Base-by-base conservation (phyloP, 495 filamentous ascomycete species). In the Neurospora sp. region DNA sequence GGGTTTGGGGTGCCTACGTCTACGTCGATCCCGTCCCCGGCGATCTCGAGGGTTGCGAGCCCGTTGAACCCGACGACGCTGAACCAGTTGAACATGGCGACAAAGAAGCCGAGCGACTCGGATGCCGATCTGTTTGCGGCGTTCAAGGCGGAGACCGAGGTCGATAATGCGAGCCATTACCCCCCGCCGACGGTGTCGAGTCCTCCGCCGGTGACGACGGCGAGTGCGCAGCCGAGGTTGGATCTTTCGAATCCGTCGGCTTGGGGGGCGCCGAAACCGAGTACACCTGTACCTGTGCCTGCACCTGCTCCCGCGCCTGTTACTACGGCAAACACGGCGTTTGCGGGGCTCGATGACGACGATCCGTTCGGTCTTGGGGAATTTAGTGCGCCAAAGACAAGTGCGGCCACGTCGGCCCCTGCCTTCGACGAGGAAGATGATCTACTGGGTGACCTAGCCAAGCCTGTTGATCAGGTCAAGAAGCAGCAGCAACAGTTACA, bases 351-450 rank as follows among this genome's bases (percentile, higher is more conserved):
- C 27, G 83, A 87, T 44, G 87, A 88, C 71, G 91, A 97, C 74
- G 95, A 97, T 78, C 93, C 94, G 10, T 98, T 99, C 77, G 96
- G 94, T n/a, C 86, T 98, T 44, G 89, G 84, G 66, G 84, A 91
- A 72, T 77, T 95, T 76, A 88, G 87, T 66, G 27, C 27, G 66
- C 74, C 86, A n/a, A 83, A 79, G 76, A 2, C 79, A 49, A 75
- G 73, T 75, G 60, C 79, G 69, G 71, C 84, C 14, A 78, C 84
- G 2, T 73, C 82, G 27, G n/a, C 81, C 49, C 72, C 80, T 78
- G 77, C 83, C 4, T 88, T 91, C 38, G 91, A 92, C 77, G 94
- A 97, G 75, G 92, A 97, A 75, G 92, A 97, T 78, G 95, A 99
- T 79, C 91, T 99, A 44, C 86, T 99, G 20, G 96, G 96, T 0